Base-by-base conservation (phyloP, 176 grass and related monocot species). In the Otatea glauca region DNA sequence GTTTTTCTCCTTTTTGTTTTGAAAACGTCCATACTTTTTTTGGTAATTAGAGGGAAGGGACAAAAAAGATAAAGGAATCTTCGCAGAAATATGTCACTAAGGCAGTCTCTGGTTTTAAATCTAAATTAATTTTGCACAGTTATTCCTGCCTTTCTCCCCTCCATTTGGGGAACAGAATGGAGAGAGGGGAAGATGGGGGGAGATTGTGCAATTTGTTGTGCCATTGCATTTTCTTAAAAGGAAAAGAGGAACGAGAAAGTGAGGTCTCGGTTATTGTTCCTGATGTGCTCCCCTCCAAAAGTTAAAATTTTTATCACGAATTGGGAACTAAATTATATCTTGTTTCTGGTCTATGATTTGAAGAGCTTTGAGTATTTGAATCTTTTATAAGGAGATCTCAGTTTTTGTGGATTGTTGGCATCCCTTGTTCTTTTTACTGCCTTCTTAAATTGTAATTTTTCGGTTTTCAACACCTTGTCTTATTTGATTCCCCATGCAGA, bases 121-220 rank as follows among this genome's bases (percentile, higher is more conserved):
- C 45, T 70, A 38, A 70, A 45, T 82, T 53, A 71, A 21, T 38
- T 89, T 64, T 16, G 18, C 65, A 72, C 39, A 43, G 59, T 65
- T 29, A 64, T n/a, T 37, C 72, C 83, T 56, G 62, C 72, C 78
- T 86, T 82, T 75, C 88, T 86, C 78, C 77, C 83, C 78, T 77
- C 88, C 78, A 50, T 89, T 55, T 47, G 63, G 70, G 32, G 70
- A 81, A 75, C 32, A 53, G 43, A 86, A 76, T 77, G 78, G 64
- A 70, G 78, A 39, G 77, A 82, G 78, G 73, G 77, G 65, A 77
- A 90, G 83, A 66, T 90, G 77, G 83, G 88, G 72, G 18, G n/a
- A 43, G 10, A 71, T 44, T 64, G 17, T 55, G 70, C 2, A 25
- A 29, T 53, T 48, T 65, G n/a, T 41, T 13, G 38, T 32, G 37